Percentiles rank a stretch among this genome's conserved stretches.
Evolutionary conservation across 495 filamentous ascomycete genomes (phyloP).

Genomic region (Aspergillus heteromorphus): DNA sequence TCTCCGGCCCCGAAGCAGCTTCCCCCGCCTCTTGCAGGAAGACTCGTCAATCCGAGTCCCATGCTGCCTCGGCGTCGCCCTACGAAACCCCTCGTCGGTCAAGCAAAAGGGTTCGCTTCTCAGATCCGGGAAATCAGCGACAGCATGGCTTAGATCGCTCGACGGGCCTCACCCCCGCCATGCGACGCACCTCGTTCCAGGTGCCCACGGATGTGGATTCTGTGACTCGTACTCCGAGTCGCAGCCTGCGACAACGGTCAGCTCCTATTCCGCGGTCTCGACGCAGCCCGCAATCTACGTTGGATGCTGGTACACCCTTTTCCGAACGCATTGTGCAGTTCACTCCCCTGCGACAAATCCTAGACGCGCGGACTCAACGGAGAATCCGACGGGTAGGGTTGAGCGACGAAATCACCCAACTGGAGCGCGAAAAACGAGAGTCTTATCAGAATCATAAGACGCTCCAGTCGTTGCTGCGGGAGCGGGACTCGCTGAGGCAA

Average conservation of each 20-base stretch:
- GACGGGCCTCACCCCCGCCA: conserved; percentile 65
- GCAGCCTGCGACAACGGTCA: conserved; percentile 34
- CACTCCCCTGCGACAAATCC: conserved; percentile 60
- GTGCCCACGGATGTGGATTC: conserved; percentile 8
- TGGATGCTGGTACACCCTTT: conserved; percentile 20
- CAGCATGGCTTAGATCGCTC: conserved; percentile 31
- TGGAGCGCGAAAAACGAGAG: conserved; percentile 52
- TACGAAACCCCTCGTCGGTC: conserved; percentile 28
- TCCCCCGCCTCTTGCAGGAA: conserved; percentile 16
- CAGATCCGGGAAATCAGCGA: conserved; percentile 56
- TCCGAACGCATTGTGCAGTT: conserved; percentile 51
- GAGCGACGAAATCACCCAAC: conserved; percentile 68
- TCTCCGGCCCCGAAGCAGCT: conserved; percentile 13
- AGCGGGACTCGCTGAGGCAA: conserved; percentile 44
- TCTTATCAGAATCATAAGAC: conserved; percentile 45
- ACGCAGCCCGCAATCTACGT: conserved; percentile 22
- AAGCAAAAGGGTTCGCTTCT: conserved; percentile 67
- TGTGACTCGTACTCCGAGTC: conserved; percentile 35
- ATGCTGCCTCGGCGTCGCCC: background rate
- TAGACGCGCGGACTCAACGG: conserved; percentile 67
- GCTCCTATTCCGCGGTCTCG: conserved; percentile 26
- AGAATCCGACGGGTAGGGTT: conserved; percentile 65
- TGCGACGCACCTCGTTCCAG: conserved; percentile 52
- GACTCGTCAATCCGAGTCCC: background rate
- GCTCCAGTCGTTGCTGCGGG: conserved; percentile 33